Percentiles rank a stretch among this genome's conserved stretches.
These are phyloP conservation scores for Prunus padus DNA, from an alignment of 306 rosid genomes.

Conservation along the genomic window DNA sequence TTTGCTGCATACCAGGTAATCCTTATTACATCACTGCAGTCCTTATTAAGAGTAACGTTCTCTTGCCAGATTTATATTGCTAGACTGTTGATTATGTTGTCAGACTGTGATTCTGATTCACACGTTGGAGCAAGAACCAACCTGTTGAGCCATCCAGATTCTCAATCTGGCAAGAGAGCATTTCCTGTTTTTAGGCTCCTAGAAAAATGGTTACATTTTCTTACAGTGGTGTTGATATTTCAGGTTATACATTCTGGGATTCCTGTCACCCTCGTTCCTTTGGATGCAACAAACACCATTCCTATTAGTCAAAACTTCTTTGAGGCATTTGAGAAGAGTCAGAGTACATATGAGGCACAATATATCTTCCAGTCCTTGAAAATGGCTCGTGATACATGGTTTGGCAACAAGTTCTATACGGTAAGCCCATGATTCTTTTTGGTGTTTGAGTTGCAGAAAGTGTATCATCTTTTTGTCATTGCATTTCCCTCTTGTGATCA, in stretches of 20 bases:
- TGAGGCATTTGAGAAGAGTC: constrained; percentile 58
- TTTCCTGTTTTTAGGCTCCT: not conserved
- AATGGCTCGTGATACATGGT: constrained; percentile 78
- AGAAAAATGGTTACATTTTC: not conserved
- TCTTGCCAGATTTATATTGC: not conserved
- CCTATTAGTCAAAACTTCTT: constrained; percentile 66
- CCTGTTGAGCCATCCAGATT: not conserved
- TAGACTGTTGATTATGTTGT: not conserved
- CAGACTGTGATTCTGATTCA: not conserved
- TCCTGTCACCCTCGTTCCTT: constrained; percentile 86
- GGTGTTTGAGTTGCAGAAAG: not conserved
- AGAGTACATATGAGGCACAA: constrained; percentile 68
- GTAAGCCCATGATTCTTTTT: constrained; percentile 36
- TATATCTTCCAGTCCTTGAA: constrained; percentile 80
- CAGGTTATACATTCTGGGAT: constrained; percentile 94
- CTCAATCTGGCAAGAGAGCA: not conserved
- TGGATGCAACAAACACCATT: constrained; percentile 91
- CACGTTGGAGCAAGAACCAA: not conserved
- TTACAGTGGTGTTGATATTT: constrained; percentile 3
- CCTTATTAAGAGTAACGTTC: too few species aligned
- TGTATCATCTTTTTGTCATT: too few species aligned
- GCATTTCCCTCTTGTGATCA: too few species aligned
- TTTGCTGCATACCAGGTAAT: constrained; percentile 91
- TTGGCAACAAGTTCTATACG: constrained; percentile 55
- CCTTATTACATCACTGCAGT: not conserved